Evolutionary conservation across 2,329 filamentous ascomycete genomes (phyloP).

Genomic region (Paecilomyces variotii): DNA sequence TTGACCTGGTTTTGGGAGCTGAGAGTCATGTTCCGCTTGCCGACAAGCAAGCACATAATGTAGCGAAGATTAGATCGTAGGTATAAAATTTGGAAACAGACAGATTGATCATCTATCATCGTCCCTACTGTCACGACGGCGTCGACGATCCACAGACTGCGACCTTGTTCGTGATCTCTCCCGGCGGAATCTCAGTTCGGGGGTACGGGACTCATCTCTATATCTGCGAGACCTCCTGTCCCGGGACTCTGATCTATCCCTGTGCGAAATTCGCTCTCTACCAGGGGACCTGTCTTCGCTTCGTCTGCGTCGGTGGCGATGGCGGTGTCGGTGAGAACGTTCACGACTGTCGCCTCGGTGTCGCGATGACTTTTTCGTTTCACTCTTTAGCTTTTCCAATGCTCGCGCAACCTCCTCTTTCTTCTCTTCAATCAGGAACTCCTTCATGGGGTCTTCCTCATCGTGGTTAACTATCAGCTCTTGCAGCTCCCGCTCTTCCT

Average conservation of each 20-base stretch:
- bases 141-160: conserved; percentile 8
- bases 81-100: background rate
- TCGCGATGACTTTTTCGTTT: conserved; percentile 32
- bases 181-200: conserved; percentile 12
- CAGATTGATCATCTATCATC: conserved; percentile 17
- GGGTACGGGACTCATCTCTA: conserved; percentile 23
- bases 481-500: conserved; percentile 73
- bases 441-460: conserved; percentile 97
- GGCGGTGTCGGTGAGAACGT: conserved; percentile 35
- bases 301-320: conserved; percentile 35
- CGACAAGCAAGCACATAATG: background rate
- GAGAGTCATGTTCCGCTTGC: background rate
- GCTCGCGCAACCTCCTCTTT: conserved; percentile 76
- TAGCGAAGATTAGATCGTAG: background rate
- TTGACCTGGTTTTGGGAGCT: background rate
- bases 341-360: conserved; percentile 29
- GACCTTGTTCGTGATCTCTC: conserved; percentile 8
- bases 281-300: conserved; percentile 24
- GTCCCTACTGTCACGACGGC: conserved; percentile 21
- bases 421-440: conserved; percentile 81
- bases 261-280: conserved; percentile 21
- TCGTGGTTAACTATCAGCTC: conserved; percentile 72
- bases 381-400: conserved; percentile 45
- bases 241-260: conserved; percentile 18
- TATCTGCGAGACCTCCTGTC: conserved; percentile 17